These are phyloP conservation scores for Stephania yunnanensis DNA, from an alignment of 164 flowering plant species.

Conservation along the genomic window DNA sequence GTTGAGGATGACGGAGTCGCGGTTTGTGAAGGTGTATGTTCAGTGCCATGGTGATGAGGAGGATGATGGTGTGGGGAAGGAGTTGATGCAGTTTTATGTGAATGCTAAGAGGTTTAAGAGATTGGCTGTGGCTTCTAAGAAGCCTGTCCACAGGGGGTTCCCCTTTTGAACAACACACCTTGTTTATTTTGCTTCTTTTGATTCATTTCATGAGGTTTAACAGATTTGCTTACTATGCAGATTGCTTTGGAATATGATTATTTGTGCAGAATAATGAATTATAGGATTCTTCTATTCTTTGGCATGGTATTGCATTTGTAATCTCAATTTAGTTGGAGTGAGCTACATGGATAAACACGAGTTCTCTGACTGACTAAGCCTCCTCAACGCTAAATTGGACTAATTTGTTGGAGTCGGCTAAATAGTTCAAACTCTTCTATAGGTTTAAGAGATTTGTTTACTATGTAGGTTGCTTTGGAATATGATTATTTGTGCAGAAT, in stretches of 20 bases:
- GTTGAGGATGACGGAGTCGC: background rate
- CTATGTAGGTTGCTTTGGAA: no score
- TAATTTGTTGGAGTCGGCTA: no score
- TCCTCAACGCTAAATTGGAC: no score
- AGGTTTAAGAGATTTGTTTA: no score
- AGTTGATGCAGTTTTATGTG: background rate
- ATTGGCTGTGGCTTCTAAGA: constrained; percentile 4
- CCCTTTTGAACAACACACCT: background rate
- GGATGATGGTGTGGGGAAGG: background rate
- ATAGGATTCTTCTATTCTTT: background rate
- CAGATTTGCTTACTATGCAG: no score
- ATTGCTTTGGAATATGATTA: background rate
- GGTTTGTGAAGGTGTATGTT: background rate
- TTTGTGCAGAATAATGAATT: background rate
- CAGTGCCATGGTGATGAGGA: background rate
- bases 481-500: no score
- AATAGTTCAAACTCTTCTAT: no score
- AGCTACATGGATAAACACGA: no score
- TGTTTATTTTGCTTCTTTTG: background rate
- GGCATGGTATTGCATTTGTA: no score
- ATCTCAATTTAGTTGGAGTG: no score
- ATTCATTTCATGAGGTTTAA: background rate
- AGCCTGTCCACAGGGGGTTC: background rate
- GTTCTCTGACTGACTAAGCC: no score
- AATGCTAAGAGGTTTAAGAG: background rate